Evolutionary conservation across 257 asterid species (phyloP).

Genomic region (Plantago ovata): DNA sequence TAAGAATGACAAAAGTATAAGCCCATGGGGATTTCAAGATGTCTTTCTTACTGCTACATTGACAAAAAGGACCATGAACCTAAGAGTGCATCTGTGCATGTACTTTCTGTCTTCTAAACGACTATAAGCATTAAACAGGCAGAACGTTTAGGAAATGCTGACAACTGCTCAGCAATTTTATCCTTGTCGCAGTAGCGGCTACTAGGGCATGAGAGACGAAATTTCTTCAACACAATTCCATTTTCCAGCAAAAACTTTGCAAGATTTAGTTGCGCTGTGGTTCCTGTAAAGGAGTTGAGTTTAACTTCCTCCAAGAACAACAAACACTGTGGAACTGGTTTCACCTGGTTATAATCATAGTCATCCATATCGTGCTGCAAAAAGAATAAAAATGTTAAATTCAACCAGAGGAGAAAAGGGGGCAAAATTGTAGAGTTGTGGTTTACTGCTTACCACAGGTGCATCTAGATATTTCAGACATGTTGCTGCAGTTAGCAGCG

Average conservation of each 20-base stretch:
- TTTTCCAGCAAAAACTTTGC: neutral
- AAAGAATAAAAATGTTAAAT: neutral
- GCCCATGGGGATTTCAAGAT: too few relatives aligned
- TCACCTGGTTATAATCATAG: neutral
- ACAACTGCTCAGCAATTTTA: constrained; percentile 3
- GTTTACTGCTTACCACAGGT: constrained; percentile 3
- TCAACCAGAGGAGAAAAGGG: neutral
- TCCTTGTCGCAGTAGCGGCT: constrained; percentile 1
- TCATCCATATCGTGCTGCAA: neutral
- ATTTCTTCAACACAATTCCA: neutral
- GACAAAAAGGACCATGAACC: neutral
- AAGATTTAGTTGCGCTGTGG: neutral
- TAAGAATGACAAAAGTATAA: too few relatives aligned
- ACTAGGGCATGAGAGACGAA: neutral
- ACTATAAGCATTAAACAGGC: neutral
- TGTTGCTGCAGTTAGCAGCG: constrained; percentile 1
- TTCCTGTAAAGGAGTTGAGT: neutral
- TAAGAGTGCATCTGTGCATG: neutral
- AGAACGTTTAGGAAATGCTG: neutral
- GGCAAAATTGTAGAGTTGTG: neutral
- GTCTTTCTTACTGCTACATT: neutral
- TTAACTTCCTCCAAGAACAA: neutral
- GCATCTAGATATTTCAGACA: neutral
- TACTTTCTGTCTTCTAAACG: too few relatives aligned
- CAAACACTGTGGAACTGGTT: neutral